Evolutionary conservation across 2,329 filamentous ascomycete species (phyloP).

Genomic region (Alternaria incomplexa): DNA sequence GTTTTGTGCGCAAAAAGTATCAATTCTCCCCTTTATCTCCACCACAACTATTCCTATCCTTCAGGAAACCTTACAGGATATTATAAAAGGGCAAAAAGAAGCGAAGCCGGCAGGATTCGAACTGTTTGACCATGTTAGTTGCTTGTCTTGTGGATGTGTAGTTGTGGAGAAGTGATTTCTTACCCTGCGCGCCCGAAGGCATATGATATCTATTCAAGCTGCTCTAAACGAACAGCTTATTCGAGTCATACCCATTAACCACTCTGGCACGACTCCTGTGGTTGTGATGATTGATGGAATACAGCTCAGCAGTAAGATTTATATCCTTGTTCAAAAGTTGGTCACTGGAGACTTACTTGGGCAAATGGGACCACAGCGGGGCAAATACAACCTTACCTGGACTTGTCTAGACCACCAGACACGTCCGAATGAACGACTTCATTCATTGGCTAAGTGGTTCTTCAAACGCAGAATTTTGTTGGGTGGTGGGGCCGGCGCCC

Average conservation of each 20-base stretch:
- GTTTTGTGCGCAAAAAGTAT: background rate
- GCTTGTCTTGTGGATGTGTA: background rate
- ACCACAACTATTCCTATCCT: background rate
- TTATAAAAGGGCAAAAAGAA: background rate
- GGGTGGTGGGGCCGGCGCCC: background rate
- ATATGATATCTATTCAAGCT: slow-evolving; percentile 29
- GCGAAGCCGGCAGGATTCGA: background rate
- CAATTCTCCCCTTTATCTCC: background rate
- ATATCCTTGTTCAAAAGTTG: background rate
- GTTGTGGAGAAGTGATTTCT: background rate
- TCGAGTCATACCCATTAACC: slow-evolving; percentile 38
- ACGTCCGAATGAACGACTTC: background rate
- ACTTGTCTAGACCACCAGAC: background rate
- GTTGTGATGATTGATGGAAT: slow-evolving; percentile 1
- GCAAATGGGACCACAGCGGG: background rate
- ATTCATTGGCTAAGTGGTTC: background rate
- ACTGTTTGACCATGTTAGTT: background rate
- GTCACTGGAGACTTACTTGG: background rate
- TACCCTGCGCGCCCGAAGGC: slow-evolving; percentile 22
- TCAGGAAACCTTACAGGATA: background rate
- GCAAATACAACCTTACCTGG: background rate
- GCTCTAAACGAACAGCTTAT: background rate
- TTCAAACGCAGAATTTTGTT: background rate
- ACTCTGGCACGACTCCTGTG: slow-evolving; percentile 15
- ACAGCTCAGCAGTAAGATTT: background rate